Base-by-base conservation (phyloP, 352 stramenopile genomes). In the Phytophthora pini region DNA sequence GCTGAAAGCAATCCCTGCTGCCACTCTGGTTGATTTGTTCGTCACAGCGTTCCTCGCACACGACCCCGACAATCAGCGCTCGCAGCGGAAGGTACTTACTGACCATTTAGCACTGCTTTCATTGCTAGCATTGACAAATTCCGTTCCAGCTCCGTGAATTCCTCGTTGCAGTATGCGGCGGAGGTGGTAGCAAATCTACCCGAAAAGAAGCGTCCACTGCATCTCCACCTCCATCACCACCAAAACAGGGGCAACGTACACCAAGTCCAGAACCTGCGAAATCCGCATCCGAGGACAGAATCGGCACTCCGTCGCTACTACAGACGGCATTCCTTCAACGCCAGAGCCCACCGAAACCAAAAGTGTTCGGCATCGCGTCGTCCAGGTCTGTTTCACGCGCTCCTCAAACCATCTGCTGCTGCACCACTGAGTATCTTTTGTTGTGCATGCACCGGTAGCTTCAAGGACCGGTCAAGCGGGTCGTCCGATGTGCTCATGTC, bases 281-380 rank as follows among this genome's bases (percentile, higher is more conserved):
- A 53, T 10, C 58, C 5, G n/a, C 39, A 15, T 34, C 49, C 15
- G 29, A 68, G 9, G 53, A 44, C 36, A 76, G 61, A 31, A 64
- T 79, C 5, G 56, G 77, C 39, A 79, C 76, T 2, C 74, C 79
- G 10, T 75, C 68, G 6, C 20, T 92, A n/a, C 68, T 89, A 0
- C 83, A 90, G 40, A 88, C 81, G 1, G 83, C 81, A 10, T 86
- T 88, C 56, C 61, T 90, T 0, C 77, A 89, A 48, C 65, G 80
- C 45, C 61, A 82, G 41, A 88, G 77, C n/a, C 71, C 79, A 31
- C 61, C 79, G 26, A 88, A 82, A 47, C 17, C 68, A 1, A 90
- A 88, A 31, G 71, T 72, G 5, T 89, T 89, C 34, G 77, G 76
- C 7, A 77, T 92, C 20, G 68, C 70, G 2, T 82, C 77, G 1